Base-by-base conservation (phyloP, 345 rosid species). In the Cardamine occulta region DNA sequence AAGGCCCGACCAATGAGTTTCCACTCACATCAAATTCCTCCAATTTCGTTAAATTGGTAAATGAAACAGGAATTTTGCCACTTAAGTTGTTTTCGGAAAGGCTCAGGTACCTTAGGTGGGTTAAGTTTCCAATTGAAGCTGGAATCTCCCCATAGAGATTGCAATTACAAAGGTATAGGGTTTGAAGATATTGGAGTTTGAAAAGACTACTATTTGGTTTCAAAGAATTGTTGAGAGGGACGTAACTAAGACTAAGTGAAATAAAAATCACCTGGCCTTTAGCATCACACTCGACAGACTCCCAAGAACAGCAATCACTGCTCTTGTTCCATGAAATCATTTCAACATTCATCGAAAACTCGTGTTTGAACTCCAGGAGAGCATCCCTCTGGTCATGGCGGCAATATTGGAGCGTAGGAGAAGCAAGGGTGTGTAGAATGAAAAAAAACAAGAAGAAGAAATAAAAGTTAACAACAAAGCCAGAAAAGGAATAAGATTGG, bases 141-240 rank as follows among this genome's bases (percentile, higher is more conserved):
- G 49, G 68, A 47, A 71, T 32, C 11, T 32, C 57, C 1, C 75
- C 75, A 6, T 39, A 2, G 12, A 68, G 63, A 26, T 6, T 1
- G 2, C n/a, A n/a, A n/a, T n/a, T n/a, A n/a, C n/a, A n/a, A n/a
- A n/a, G n/a, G n/a, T n/a, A n/a, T n/a, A 71, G 48, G 7, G 0
- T 1, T 32, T 34, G 35, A 53, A 61, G 70, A 26, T 35, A 23
- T 1, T 10, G 31, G 5, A 73, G 32, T 24, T 15, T 64, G 23
- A 40, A 56, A 39, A 70, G 10, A 58, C 9, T 7, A 45, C 74
- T 58, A 14, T 44, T 28, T 28, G 58, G 29, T 57, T 58, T 44
- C 34, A 71, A 47, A 3, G 28, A 3, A 3, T 3, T 28, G 5
- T 28, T 28, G 29, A 28, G 29, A 28, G 29, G 29, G 4, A 4